phyloP scores from a whole-genome alignment of 139 green algal genomes.

The Volvox africanus region DNA sequence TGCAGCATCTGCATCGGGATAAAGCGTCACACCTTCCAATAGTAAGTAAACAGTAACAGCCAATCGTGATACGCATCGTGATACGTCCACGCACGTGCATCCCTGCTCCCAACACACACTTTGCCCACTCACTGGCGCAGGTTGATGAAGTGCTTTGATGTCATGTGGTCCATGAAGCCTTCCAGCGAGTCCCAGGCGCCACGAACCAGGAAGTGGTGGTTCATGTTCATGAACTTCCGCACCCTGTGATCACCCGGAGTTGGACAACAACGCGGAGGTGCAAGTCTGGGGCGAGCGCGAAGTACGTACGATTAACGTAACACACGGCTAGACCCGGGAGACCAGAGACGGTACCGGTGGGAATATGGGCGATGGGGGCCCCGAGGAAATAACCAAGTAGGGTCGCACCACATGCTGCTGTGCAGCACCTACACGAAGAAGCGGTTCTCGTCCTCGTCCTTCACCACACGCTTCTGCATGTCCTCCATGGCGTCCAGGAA shows the following conservation, averaged over 20 bases:
- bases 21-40: too few relatives aligned
- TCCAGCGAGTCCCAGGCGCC: slow-evolving; percentile 21
- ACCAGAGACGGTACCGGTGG: too few relatives aligned
- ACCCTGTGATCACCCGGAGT: neutral
- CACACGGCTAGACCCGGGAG: too few relatives aligned
- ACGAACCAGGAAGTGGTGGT: slow-evolving; percentile 35
- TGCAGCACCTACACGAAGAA: slow-evolving; percentile 8
- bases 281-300: neutral
- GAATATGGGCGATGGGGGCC: too few relatives aligned
- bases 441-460: slow-evolving; percentile 25
- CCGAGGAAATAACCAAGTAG: too few relatives aligned
- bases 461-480: neutral
- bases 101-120: too few relatives aligned
- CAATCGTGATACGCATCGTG: too few relatives aligned
- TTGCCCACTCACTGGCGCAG: slow-evolving; percentile 36
- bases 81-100: too few relatives aligned
- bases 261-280: neutral
- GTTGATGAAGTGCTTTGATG: neutral
- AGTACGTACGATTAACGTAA: neutral
- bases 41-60: too few relatives aligned
- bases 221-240: slow-evolving; percentile 37
- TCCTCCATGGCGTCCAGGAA: neutral
- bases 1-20: too few relatives aligned
- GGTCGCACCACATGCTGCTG: neutral
- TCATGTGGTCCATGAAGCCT: slow-evolving; percentile 30